Conservation (phyloP, 2,329 filamentous ascomycete genomes). For the Xenosphaeropsis pyriputrescens region DNA sequence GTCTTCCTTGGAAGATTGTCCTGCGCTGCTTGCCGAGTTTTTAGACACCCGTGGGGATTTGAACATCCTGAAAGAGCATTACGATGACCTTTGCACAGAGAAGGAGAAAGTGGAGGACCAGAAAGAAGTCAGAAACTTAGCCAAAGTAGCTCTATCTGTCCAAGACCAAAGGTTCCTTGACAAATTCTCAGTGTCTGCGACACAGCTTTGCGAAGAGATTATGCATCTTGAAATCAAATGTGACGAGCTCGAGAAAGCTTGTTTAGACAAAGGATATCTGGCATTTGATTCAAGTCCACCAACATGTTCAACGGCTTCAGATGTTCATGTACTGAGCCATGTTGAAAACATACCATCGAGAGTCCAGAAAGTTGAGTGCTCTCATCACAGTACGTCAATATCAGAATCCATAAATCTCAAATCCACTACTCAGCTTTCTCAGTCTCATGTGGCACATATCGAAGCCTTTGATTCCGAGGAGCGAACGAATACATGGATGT, state of each 20-base stretch:
- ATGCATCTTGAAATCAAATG: background rate
- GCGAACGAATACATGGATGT: background rate
- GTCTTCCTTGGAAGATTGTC: background rate
- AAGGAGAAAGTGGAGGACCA: background rate
- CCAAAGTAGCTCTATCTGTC: background rate
- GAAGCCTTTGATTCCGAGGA: too few relatives aligned
- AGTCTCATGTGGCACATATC: too few relatives aligned
- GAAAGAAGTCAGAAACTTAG: background rate
- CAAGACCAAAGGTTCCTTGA: background rate
- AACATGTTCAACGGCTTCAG: too few relatives aligned
- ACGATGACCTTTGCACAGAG: background rate
- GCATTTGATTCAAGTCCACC: too few relatives aligned
- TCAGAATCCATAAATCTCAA: too few relatives aligned
- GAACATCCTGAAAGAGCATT: background rate
- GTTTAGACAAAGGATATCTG: background rate
- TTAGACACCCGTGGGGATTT: background rate
- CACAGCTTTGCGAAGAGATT: background rate
- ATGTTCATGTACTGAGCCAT: too few relatives aligned
- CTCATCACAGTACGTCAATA: too few relatives aligned
- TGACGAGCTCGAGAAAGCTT: background rate
- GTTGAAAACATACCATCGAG: too few relatives aligned
- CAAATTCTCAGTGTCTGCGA: background rate
- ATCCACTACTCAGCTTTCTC: too few relatives aligned
- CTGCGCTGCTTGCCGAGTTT: background rate
- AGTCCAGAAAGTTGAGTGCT: too few relatives aligned